Conservation (phyloP, 2,329 filamentous ascomycete species). For the Pseudogymnoascus sp. region DNA sequence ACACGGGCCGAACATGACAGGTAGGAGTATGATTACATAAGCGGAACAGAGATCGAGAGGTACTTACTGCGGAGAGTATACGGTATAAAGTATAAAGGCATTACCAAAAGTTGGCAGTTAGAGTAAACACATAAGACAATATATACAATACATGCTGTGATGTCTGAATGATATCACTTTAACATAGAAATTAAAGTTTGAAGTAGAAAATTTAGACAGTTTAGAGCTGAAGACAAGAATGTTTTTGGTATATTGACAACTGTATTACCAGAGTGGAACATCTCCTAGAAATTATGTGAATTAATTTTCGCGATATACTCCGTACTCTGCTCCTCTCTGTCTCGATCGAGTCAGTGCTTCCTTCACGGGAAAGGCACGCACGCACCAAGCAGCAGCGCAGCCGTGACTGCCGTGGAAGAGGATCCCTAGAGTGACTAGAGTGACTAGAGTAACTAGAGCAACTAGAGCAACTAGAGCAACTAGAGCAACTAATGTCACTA, state of each 20-base stretch:
- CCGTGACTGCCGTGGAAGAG: neutral
- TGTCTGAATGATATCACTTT: no score
- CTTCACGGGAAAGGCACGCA: neutral
- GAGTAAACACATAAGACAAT: neutral
- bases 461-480: neutral
- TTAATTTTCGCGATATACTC: neutral
- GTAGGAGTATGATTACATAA: neutral
- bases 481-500: neutral
- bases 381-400: neutral
- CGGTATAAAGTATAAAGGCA: neutral
- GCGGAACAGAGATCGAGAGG: no score
- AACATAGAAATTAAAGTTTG: neutral
- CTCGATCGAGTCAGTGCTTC: neutral
- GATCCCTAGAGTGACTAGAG: neutral
- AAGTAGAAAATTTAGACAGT: neutral
- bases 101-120: neutral
- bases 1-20: neutral
- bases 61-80: no score
- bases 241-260: neutral
- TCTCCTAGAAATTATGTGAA: neutral
- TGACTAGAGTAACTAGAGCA: neutral
- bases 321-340: no score
- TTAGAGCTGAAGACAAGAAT: neutral
- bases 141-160: neutral
- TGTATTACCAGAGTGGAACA: neutral